Evolutionary conservation across 352 stramenopile species (phyloP), one percentile per base, ranked within the genome.

Genomic region (Phytophthora macrochlamydospora): DNA sequence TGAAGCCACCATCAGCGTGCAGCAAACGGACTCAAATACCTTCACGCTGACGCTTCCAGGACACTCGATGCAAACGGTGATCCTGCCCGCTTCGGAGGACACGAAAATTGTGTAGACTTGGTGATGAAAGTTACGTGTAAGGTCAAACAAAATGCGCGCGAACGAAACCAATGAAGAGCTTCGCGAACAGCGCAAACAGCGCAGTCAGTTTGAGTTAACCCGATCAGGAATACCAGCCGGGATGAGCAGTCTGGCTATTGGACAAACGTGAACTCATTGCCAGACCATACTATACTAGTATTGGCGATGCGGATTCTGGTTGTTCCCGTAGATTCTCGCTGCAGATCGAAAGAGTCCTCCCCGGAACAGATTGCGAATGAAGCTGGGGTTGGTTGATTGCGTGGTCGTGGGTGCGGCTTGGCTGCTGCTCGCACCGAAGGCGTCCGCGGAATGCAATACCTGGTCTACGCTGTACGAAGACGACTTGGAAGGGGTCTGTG

Each of bases 401-500:
- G n/a, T 56, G 45, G 52, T 18, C 42, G 29, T 45, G 12, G 52
- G 53, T 18, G 31, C 45, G 14, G 54, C 14, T 29, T 60, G 31
- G 24, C 12, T 62, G 31, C 9, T 69, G 30, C 45, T 67, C 13
- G 42, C 42, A 0, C 50, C 50, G 4, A 24, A 40, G n/a, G 55
- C 35, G 3, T 48, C 28, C 1, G 54, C 54, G 14, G 42, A 38
- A 7, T 69, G 62, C 24, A 64, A 54, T 42, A 59, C 53, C 28
- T 74, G 61, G 60, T 87, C 80, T 14, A 63, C 55, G 8, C 78
- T 74, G n/a, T 87, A 78, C 53, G 48, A 78, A 32, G 55, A 71
- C 31, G 59, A 70, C 7, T 48, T 87, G 51, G 65, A 78, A 2
- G 81, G 78, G 56, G 68, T 87, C 48, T 87, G 81, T 56, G 72